Conservation (phyloP, 176 grass and related monocot species). For the Lolium multiflorum region DNA sequence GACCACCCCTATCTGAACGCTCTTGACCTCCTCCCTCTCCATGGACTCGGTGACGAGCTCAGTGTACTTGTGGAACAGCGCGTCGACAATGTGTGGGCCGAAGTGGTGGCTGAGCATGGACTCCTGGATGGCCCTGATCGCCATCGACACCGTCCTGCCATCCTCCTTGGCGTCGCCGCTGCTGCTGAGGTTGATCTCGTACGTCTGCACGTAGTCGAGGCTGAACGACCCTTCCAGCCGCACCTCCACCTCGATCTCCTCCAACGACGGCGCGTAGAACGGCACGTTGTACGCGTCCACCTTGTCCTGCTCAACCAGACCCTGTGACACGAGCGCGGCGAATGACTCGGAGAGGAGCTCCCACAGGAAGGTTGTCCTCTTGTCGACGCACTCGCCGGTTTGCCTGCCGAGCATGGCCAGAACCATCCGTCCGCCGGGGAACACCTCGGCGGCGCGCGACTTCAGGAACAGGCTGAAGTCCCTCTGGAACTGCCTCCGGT, state of each 20-base stretch:
- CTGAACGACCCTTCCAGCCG: conserved; percentile 78
- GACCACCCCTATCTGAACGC: conserved; percentile 74
- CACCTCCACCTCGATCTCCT: conserved; percentile 81
- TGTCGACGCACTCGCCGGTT: conserved; percentile 50
- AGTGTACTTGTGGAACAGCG: conserved; percentile 69
- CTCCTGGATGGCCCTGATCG: conserved; percentile 89
- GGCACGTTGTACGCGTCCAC: conserved; percentile 90
- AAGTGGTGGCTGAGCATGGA: conserved; percentile 96
- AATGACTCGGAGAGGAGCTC: conserved; percentile 87
- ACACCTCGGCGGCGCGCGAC: conserved; percentile 77
- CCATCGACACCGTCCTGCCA: conserved; percentile 73
- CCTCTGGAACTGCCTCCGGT: conserved; percentile 82
- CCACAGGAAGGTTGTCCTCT: conserved; percentile 71
- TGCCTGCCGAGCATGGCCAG: conserved; percentile 85
- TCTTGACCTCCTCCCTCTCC: conserved; percentile 80
- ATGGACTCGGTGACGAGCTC: conserved; percentile 74
- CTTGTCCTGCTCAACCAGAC: conserved; percentile 70
- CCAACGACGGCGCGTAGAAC: conserved; percentile 81
- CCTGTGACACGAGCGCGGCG: conserved; percentile 66
- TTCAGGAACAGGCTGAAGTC: conserved; percentile 85
- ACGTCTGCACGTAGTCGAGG: conserved; percentile 73
- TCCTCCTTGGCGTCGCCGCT: conserved; percentile 88
- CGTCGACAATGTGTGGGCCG: conserved; percentile 68
- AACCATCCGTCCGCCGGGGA: conserved; percentile 71
- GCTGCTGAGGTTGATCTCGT: conserved; percentile 75